Evolutionary conservation across 2,329 filamentous ascomycete genomes (phyloP), one percentile per base, ranked within the genome.

Genomic region (Aspergillus fumigatus): DNA sequence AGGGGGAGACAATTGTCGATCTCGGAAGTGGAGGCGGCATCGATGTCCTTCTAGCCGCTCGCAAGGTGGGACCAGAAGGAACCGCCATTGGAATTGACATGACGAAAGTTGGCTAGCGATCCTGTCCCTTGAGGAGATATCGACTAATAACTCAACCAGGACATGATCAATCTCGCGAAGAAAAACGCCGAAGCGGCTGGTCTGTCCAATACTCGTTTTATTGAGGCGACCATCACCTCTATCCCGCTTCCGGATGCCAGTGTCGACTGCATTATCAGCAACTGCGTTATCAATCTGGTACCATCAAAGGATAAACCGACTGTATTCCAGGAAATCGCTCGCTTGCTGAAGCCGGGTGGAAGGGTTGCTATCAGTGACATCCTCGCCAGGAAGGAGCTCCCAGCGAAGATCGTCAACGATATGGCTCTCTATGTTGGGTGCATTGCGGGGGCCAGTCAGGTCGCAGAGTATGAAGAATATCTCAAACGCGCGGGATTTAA

Each of bases 271-370:
- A 79, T 88, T 54, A 84, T 87, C 60, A 83, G 79, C 59, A 88
- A 88, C 70, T 88, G 84, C 57, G 83, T 85, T 23, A 72, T 87
- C 57, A 86, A 86, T 60, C 79, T 86, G 0, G 80, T 86, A 0
- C 82, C 82, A 0, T 65, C 70, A 7, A 55, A 59, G 0, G 81
- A 86, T 10, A 86, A 85, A 64, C 75, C 71, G 4, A 57, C 73
- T 0, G 83, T 80, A 0, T 87, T 88, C 59, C 63, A 70, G 0
- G 84, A 88, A 66, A 85, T 87, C 63, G 75, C 75, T 55, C 79
- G 85, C 1, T 60, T 88, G 0, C 73, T 88, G 1, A 84, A 81
- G 60, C 77, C 80, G 0, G 80, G 82, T 2, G 85, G 85, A 0
- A 71, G 84, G 6, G 70, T 87, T 9, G 84, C 84, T 0, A 71